A percentile compares a stretch with the other conserved stretches of the same genome.
Evolutionary conservation across 495 filamentous ascomycete genomes (phyloP).

Genomic region (Collariella sp.): DNA sequence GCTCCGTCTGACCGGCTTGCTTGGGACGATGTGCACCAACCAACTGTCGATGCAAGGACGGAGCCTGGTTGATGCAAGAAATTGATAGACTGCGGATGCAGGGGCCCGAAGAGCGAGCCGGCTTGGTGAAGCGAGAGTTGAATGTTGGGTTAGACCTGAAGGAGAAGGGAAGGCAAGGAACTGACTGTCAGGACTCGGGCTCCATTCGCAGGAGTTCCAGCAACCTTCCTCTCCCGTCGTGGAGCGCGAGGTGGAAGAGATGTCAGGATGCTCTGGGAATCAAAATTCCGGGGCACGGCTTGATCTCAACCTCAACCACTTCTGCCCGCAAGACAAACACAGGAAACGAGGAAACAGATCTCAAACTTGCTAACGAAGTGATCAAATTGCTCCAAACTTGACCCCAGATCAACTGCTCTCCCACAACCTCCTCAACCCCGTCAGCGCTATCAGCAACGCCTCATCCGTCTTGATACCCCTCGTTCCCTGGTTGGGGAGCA

Average conservation of each 20-base stretch:
- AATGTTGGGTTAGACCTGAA: background rate
- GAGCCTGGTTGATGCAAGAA: background rate
- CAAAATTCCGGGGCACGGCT: background rate
- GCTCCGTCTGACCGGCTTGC: background rate
- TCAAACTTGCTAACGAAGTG: no score
- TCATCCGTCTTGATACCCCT: constrained; percentile 72
- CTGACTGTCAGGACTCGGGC: background rate
- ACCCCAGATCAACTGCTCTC: constrained; percentile 22
- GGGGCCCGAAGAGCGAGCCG: background rate
- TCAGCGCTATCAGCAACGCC: constrained; percentile 62
- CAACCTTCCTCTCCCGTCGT: background rate
- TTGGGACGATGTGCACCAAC: background rate
- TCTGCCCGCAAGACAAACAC: background rate
- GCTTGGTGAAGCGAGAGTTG: background rate
- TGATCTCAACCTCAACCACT: background rate
- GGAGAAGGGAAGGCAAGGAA: background rate
- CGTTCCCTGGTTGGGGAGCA: constrained; percentile 65
- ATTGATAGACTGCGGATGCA: constrained; percentile 2
- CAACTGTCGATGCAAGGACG: background rate
- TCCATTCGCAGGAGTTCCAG: background rate
- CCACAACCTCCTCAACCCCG: constrained; percentile 49
- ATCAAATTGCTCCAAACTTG: no score
- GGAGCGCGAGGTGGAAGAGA: background rate
- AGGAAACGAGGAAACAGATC: no score
- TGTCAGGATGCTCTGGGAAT: background rate